phyloP scores from a whole-genome alignment of 306 rosid species.

The Sophora flavescens region DNA sequence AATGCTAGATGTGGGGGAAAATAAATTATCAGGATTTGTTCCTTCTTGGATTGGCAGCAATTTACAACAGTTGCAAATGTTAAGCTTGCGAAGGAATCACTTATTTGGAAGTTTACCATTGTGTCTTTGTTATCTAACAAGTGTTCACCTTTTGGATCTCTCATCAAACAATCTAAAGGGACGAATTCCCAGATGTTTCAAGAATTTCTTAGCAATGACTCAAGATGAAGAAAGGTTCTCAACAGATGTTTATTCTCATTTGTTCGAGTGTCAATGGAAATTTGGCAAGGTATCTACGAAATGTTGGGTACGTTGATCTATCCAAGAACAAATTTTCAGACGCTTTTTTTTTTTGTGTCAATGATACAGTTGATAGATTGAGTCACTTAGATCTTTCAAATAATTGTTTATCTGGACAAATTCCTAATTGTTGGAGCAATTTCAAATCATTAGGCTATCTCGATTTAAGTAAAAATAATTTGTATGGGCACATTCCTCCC shows the following conservation, averaged over 20 bases:
- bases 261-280: too few species aligned
- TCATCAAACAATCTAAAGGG: slow-evolving; percentile 2
- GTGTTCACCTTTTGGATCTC: background rate
- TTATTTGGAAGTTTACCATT: slow-evolving; percentile 17
- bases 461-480: slow-evolving; percentile 17
- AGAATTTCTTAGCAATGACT: background rate
- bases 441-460: slow-evolving; percentile 16
- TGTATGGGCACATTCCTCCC: slow-evolving; percentile 2
- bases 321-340: background rate
- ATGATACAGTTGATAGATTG: background rate
- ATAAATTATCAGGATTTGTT: background rate
- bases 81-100: background rate
- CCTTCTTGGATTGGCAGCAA: slow-evolving; percentile 14
- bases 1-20: slow-evolving; percentile 31
- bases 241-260: too few species aligned
- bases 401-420: background rate
- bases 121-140: slow-evolving; percentile 1
- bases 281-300: background rate
- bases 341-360: background rate
- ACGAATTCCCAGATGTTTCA: slow-evolving; percentile 15
- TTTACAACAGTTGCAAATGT: background rate
- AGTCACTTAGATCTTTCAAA: background rate
- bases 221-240: too few species aligned
- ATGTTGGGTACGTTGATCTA: background rate
- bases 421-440: slow-evolving; percentile 20